Evolutionary conservation across 2,329 filamentous ascomycete species (phyloP).

Genomic region (Neonectria punicea): DNA sequence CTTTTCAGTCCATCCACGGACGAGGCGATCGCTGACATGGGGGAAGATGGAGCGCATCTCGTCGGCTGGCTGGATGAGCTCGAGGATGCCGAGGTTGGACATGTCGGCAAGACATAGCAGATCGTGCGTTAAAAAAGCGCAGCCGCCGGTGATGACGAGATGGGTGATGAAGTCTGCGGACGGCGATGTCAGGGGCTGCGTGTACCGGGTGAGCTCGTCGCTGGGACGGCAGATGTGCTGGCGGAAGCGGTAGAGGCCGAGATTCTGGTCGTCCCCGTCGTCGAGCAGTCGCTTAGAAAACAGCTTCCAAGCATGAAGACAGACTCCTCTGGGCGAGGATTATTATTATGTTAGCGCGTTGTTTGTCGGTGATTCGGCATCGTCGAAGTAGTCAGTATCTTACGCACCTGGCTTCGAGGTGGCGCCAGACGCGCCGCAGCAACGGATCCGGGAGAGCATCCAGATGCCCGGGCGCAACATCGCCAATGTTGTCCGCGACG

Average conservation of each 20-base stretch:
- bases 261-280: constrained; percentile 46
- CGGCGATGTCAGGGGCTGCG: constrained; percentile 49
- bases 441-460: constrained; percentile 49
- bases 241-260: constrained; percentile 52
- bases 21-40: constrained; percentile 56
- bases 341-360: background rate
- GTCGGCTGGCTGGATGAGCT: constrained; percentile 55
- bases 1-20: constrained; percentile 57
- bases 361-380: background rate
- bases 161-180: constrained; percentile 54
- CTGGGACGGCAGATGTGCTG: constrained; percentile 53
- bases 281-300: constrained; percentile 49
- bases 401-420: constrained; percentile 51
- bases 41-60: constrained; percentile 46
- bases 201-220: constrained; percentile 50
- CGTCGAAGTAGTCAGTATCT: background rate
- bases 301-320: constrained; percentile 54
- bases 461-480: constrained; percentile 47
- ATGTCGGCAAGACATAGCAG: constrained; percentile 54
- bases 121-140: constrained; percentile 50
- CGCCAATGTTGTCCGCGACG: constrained; percentile 51
- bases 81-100: constrained; percentile 59
- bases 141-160: constrained; percentile 52
- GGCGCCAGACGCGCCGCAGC: constrained; percentile 52
- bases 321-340: constrained; percentile 44